Percentiles rank a stretch among this genome's conserved stretches.
Evolutionary conservation across 768 basidiomycete species (phyloP).

Genomic region (Mycena floridula): DNA sequence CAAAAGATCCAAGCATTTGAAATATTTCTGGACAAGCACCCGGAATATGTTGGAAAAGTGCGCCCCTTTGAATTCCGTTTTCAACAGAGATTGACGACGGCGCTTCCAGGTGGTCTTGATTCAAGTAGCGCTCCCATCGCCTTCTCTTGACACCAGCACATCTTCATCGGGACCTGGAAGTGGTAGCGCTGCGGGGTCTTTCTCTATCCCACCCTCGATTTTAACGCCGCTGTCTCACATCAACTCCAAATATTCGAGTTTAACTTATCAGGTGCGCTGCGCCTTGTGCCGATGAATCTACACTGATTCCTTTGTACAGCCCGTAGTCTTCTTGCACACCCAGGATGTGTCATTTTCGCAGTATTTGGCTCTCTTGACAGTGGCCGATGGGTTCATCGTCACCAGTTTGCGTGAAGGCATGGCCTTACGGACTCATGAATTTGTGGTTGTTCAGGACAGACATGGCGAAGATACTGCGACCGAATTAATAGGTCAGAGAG

Average conservation of each 20-base stretch:
- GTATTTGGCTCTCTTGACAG: slow-evolving; percentile 74
- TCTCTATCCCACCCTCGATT: slow-evolving; percentile 5
- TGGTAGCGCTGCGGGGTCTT: too few relatives aligned
- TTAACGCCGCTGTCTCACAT: slow-evolving; percentile 54
- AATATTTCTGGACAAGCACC: slow-evolving; percentile 68
- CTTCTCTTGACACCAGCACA: background rate
- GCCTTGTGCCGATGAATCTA: slow-evolving; percentile 7
- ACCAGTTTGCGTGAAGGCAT: slow-evolving; percentile 85
- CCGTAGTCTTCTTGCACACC: slow-evolving; percentile 84
- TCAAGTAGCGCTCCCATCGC: slow-evolving; percentile 61
- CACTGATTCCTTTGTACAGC: slow-evolving; percentile 48
- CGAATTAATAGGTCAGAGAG: slow-evolving; percentile 23
- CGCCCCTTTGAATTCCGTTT: background rate
- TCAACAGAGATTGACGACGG: too few relatives aligned
- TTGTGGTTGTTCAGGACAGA: slow-evolving; percentile 78
- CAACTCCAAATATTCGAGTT: slow-evolving; percentile 76
- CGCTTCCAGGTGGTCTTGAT: slow-evolving; percentile 62
- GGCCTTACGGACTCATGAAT: slow-evolving; percentile 80
- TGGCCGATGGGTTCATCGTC: slow-evolving; percentile 82
- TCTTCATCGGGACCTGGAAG: too few relatives aligned
- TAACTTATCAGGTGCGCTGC: slow-evolving; percentile 61
- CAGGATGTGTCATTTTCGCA: slow-evolving; percentile 82
- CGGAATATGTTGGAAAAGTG: slow-evolving; percentile 76
- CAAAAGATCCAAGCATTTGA: slow-evolving; percentile 86
- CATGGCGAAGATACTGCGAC: background rate